Evolutionary conservation across 2,329 filamentous ascomycete genomes (phyloP).

Genomic region (Conoideocrella luteorostrata): DNA sequence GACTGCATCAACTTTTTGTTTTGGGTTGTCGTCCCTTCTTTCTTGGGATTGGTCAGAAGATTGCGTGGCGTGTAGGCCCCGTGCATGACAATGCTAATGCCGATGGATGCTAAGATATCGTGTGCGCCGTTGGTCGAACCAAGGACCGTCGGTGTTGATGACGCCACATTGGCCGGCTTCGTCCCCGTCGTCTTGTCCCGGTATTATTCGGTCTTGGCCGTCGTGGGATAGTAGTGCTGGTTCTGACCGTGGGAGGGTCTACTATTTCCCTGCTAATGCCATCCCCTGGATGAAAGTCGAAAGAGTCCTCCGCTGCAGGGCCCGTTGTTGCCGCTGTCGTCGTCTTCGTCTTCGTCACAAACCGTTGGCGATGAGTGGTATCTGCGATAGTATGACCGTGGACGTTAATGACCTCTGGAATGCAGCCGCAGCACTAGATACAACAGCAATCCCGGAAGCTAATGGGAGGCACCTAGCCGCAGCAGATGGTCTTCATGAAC

Average conservation of each 20-base stretch:
- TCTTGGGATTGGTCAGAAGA: background rate
- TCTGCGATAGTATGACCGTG: background rate
- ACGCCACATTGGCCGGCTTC: slow-evolving; percentile 5
- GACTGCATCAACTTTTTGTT: background rate
- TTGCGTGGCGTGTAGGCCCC: background rate
- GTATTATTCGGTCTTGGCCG: background rate
- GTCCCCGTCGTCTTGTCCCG: slow-evolving; percentile 7
- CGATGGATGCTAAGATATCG: background rate
- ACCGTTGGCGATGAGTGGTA: background rate
- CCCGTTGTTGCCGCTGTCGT: background rate
- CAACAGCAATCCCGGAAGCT: slow-evolving; percentile 22
- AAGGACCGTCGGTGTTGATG: background rate
- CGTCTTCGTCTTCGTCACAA: background rate
- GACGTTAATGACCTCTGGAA: slow-evolving; percentile 12
- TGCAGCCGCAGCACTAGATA: slow-evolving; percentile 22
- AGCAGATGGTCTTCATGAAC: slow-evolving; percentile 88
- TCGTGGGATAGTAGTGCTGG: background rate
- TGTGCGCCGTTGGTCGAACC: background rate
- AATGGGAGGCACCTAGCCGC: slow-evolving; percentile 51
- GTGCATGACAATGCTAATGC: no score
- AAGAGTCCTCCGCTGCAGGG: background rate
- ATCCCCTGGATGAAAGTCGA: background rate
- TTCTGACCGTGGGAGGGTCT: background rate
- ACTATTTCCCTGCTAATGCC: background rate
- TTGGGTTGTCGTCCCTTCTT: no score